Base-by-base conservation (phyloP, 306 rosid species). In the Rosa lucieae region DNA sequence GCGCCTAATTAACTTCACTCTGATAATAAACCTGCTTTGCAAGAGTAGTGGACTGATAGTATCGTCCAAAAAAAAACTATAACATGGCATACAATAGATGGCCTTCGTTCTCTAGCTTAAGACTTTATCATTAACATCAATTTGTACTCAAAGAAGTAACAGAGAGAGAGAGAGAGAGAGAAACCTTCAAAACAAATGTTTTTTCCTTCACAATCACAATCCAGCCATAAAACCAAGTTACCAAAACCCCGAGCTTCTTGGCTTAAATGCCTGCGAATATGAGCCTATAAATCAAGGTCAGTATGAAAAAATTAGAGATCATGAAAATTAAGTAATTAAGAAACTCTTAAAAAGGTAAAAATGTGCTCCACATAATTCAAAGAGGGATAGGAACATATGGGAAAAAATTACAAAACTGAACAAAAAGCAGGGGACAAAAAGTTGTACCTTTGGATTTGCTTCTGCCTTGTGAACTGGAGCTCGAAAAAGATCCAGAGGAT, bases 171-270 rank as follows among this genome's bases (percentile, higher is more conserved):
- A 23, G 26, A 23, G 26, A 23, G 26, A 23, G 26, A 23, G 26
- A 74, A 86, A 94, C 98, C 98, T 88, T 94, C 98, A 78, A 94
- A 94, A 81, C 98, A 94, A 81, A 94, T 92, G 80, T 92, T 94
- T 87, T 94, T 97, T 78, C 98, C 98, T 87, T 94, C 98, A 53
- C 98, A 95, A 52, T 94, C 98, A 83, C 98, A 92, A 83, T 94
- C 98, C 87, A 94, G 83, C 98, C 98, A 94, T 77, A 94, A 81
- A 48, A 94, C 97, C 91, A 94, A 79, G 88, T 85, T 76, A 82
- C 76, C 88, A 84, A 90, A 94, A 44, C 93, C 97, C 73, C 95
- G 97, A 49, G 98, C 94, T 91, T 92, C 98, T 88, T 91, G 97
- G 80, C 84, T 89, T 73, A 94, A 86, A 87, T 94, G 97, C 79